These are phyloP conservation scores for Magnaporthales sp. DNA, from an alignment of 2,329 filamentous ascomycete genomes.

Conservation along the genomic window DNA sequence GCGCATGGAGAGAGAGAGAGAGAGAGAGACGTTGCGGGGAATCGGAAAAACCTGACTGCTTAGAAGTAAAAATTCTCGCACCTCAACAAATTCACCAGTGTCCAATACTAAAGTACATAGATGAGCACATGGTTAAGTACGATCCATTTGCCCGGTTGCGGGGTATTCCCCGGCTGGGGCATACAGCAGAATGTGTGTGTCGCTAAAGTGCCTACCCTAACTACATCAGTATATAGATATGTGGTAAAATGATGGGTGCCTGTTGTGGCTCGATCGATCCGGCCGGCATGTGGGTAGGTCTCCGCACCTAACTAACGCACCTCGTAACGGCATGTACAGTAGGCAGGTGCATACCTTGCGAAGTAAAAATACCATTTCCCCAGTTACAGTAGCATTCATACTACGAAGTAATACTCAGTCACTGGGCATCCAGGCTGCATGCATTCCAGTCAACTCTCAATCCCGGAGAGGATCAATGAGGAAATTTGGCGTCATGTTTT, in stretches of 20 bases:
- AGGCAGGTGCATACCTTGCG: background rate
- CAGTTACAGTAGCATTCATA: background rate
- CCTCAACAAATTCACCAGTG: background rate
- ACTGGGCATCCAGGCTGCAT: too few relatives aligned
- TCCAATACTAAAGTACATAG: background rate
- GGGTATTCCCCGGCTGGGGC: background rate
- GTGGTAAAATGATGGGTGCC: background rate
- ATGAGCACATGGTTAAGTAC: background rate
- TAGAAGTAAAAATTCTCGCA: background rate
- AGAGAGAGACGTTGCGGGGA: background rate
- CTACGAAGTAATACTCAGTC: background rate
- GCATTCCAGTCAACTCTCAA: background rate
- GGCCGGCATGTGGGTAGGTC: background rate
- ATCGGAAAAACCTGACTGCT: background rate
- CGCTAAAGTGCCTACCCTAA: background rate
- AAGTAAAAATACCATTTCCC: too few relatives aligned
- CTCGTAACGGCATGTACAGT: background rate
- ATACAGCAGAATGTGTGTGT: background rate
- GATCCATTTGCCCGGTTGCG: background rate
- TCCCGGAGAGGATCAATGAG: background rate
- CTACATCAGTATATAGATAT: too few relatives aligned
- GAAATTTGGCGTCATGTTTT: too few relatives aligned
- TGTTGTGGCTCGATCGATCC: background rate
- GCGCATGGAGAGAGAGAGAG: too few relatives aligned
- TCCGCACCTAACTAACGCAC: background rate